A percentile compares a stretch with the other conserved stretches of the same genome.
These are phyloP conservation scores for Moesziomyces parantarcticus DNA, from an alignment of 1,284 basidiomycete species.

Conservation along the genomic window DNA sequence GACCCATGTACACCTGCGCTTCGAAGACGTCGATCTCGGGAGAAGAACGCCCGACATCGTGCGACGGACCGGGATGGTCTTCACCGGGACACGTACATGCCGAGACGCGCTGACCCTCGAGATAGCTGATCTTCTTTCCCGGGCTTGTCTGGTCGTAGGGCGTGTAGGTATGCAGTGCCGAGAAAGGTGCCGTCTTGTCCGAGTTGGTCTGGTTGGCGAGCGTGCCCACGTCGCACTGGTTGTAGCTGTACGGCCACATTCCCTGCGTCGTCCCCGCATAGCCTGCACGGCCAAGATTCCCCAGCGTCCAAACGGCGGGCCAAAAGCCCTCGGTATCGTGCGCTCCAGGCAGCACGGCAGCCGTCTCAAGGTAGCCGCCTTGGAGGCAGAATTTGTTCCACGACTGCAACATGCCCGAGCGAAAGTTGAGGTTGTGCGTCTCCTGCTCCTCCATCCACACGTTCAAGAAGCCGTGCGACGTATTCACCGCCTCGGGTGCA, in stretches of 20 bases:
- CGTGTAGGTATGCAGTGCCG: slow-evolving; percentile 26
- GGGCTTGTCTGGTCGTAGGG: slow-evolving; percentile 4
- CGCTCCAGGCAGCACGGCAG: slow-evolving; percentile 44
- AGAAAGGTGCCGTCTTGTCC: slow-evolving; percentile 34
- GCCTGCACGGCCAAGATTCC: slow-evolving; percentile 56
- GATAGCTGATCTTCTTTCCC: slow-evolving; percentile 21
- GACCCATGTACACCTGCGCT: slow-evolving; percentile 63
- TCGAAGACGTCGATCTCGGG: slow-evolving; percentile 68
- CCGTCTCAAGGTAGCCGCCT: slow-evolving; percentile 57
- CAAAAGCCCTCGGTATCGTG: slow-evolving; percentile 69
- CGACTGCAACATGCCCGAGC: slow-evolving; percentile 56
- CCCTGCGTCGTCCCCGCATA: slow-evolving; percentile 63
- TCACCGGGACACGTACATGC: slow-evolving; percentile 57
- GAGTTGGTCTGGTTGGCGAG: slow-evolving; percentile 54
- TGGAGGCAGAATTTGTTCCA: slow-evolving; percentile 66
- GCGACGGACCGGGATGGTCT: slow-evolving; percentile 47
- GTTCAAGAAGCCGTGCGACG: slow-evolving; percentile 47
- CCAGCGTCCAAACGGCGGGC: slow-evolving; percentile 67
- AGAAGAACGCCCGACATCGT: slow-evolving; percentile 49
- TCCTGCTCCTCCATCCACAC: slow-evolving; percentile 42
- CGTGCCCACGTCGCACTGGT: slow-evolving; percentile 61
- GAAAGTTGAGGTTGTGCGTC: slow-evolving; percentile 61
- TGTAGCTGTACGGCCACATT: slow-evolving; percentile 68
- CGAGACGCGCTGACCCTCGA: slow-evolving; percentile 46
- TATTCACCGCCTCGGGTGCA: slow-evolving; percentile 56